Percentiles rank a stretch among this genome's conserved stretches.
These are phyloP conservation scores for Picea sitchensis DNA, from an alignment of 75 land plant genomes.

Conservation along the genomic window DNA sequence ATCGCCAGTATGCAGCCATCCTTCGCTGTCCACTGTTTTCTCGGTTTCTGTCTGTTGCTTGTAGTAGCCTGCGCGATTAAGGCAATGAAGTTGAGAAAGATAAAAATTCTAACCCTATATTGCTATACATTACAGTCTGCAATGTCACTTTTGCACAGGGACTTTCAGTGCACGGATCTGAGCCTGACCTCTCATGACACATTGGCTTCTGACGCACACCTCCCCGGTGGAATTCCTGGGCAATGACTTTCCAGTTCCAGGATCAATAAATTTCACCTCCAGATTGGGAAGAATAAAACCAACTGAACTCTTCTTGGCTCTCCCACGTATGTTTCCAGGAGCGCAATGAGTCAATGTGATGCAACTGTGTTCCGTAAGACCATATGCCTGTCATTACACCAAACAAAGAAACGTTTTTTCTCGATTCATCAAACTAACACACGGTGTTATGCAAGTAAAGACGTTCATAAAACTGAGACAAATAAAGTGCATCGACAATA, in stretches of 20 bases:
- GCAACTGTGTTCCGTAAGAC: conserved; percentile 96
- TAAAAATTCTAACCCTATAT: no score
- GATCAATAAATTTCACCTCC: conserved; percentile 87
- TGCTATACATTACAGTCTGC: no score
- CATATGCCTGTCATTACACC: conserved; percentile 73
- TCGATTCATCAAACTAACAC: no score
- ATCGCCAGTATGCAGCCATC: conserved; percentile 98
- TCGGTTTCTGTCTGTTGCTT: conserved; percentile 66
- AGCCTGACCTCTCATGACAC: conserved; percentile 85
- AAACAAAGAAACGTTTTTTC: neutral
- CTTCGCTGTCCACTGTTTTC: conserved; percentile 57
- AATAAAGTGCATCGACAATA: no score
- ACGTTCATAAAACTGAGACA: no score
- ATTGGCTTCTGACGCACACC: conserved; percentile 86
- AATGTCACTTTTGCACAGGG: no score
- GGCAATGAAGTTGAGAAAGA: no score
- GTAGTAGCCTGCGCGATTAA: conserved; percentile 59
- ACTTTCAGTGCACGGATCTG: neutral
- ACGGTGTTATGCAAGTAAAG: no score
- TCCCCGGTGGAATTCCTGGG: conserved; percentile 79
- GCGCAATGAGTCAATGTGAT: conserved; percentile 78
- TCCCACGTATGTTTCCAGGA: conserved; percentile 25
- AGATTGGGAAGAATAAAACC: conserved; percentile 88
- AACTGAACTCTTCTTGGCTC: conserved; percentile 84
- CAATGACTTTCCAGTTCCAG: conserved; percentile 63